Base-by-base conservation (phyloP, 495 filamentous ascomycete species). In the Penicillium coffeae region DNA sequence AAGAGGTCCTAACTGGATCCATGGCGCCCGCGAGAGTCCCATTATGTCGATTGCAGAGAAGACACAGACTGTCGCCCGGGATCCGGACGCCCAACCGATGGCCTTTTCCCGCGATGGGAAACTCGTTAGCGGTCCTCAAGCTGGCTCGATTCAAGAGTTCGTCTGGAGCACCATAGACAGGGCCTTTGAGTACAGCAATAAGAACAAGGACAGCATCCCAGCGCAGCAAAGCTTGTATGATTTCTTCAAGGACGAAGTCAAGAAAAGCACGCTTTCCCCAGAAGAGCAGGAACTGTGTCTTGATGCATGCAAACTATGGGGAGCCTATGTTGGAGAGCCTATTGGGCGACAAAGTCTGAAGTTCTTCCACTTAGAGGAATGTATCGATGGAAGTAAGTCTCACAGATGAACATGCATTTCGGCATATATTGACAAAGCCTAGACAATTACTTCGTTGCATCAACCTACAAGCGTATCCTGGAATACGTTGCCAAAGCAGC, bases 311-410 rank as follows among this genome's bases (percentile, higher is more conserved):
- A 79, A 84, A 45, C 74, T 88, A 43, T 98, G 93, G 93, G 92
- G 92, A 2, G 80, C 83, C 3, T 95, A 93, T 65, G 85, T 96
- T 16, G 93, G 93, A 8, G 88, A 86, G 38, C 75, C 81, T 14
- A 75, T 95, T 36, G 73, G 78, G 45, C 79, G 64, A 36, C 93
- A 98, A 58, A 95, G 90, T 65, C 60, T 98, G 45, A 93, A 86
- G 62, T 95, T 89, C 68, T 94, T 96, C 57, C 92, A 85, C 77
- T 61, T 98, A n/a, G 93, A 98, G 66, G 90, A 96, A 68, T 90
- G 86, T 49, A 84, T 96, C 57, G 91, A 94, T 58, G 91, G 90
- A 39, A 85, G 88, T 88, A 64, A 63, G 82, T 75, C 33, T 36
- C 22, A 21, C 19, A 8, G 27, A 3, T 47, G 39, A 15, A 8